Conservation (phyloP, 2,329 filamentous ascomycete genomes). For the Knoxdaviesia capensis region DNA sequence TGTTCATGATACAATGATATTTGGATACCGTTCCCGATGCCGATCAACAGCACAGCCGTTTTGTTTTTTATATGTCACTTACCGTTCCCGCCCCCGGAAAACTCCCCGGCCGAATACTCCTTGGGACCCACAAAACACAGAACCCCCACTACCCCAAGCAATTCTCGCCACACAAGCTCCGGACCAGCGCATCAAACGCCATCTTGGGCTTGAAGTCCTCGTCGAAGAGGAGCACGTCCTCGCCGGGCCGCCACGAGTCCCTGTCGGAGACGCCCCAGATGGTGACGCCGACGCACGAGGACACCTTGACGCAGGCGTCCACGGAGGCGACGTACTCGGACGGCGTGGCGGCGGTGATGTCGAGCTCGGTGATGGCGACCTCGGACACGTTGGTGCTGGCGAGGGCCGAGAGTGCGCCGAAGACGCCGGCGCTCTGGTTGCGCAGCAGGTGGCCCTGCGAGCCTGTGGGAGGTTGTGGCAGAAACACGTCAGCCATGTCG, state of each 20-base stretch:
- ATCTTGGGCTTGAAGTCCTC: conserved; percentile 27
- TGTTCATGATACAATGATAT: too few species aligned
- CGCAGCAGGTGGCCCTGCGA: conserved; percentile 38
- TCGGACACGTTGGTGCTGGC: conserved; percentile 28
- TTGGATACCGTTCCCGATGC: too few species aligned
- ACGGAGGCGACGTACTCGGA: conserved; percentile 37
- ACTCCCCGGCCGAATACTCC: too few species aligned
- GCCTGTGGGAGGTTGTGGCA: conserved; percentile 9
- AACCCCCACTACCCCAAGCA: too few species aligned
- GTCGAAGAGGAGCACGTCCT: conserved; percentile 33
- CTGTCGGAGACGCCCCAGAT: conserved; percentile 35
- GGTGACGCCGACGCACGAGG: conserved; percentile 45
- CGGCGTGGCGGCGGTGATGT: conserved; percentile 36
- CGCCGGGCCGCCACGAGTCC: conserved; percentile 29
- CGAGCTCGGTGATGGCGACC: conserved; percentile 46
- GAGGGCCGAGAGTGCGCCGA: conserved; percentile 29
- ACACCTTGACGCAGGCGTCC: conserved; percentile 34
- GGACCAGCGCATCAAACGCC: conserved; percentile 25
- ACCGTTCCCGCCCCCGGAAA: too few species aligned
- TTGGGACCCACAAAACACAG: too few species aligned
- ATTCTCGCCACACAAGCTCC: conserved; percentile 9
- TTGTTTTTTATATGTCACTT: too few species aligned
- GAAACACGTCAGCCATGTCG: too few species aligned
- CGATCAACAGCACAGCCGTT: too few species aligned
- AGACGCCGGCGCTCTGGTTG: conserved; percentile 20